Base-by-base conservation (phyloP, 495 filamentous ascomycete species). In the Penicillium verhagenii region DNA sequence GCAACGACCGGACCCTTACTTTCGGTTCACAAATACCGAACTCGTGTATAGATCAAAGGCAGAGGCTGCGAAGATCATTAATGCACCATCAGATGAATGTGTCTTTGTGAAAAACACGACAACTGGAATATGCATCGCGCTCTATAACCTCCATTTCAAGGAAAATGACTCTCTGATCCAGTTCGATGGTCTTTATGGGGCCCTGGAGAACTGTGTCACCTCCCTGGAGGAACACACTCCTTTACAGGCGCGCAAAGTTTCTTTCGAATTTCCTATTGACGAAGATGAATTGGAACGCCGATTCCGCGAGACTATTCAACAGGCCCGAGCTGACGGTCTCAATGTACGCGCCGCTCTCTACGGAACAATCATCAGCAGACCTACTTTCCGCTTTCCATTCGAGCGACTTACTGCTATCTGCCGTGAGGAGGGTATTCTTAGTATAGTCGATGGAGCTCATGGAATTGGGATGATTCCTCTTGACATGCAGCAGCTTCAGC, bases 21-120 rank as follows among this genome's bases (percentile, higher is more conserved):
- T 91, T 59, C 82, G 87, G 20, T 85, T 82, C 57, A 73, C 78
- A 0, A 81, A 82, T 52, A 80, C 84, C 0, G 35, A 69, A 2
- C 67, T 83, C 14, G 79, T 96, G 0, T 82, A 88, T 61, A 62
- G 79, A 42, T 83, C 83, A 5, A 87, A 92, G 18, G 64, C 49
- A 2, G 83, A 83, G 5, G 64, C 92, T 13, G 87, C 91, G 0
- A 59, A 71, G 4, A 58, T 89, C 14, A 74, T 97, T 39, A 72
- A 86, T 53, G 83, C 79, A 1, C 83, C 84, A 2, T 58, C 71
- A 26, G 72, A 82, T 1, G 86, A 86, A 16, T 72, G 86, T 43
- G 91, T 95, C 3, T 84, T 92, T 51, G 87, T 96, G 9, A 79
- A 82, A 38, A 96, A 97, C 70, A 87, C 90, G 40, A 92, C 90